A percentile compares a stretch with the other conserved stretches of the same genome.
phyloP scores from a whole-genome alignment of 2,329 filamentous ascomycete species.

The Phyllosticta citrichinensis region DNA sequence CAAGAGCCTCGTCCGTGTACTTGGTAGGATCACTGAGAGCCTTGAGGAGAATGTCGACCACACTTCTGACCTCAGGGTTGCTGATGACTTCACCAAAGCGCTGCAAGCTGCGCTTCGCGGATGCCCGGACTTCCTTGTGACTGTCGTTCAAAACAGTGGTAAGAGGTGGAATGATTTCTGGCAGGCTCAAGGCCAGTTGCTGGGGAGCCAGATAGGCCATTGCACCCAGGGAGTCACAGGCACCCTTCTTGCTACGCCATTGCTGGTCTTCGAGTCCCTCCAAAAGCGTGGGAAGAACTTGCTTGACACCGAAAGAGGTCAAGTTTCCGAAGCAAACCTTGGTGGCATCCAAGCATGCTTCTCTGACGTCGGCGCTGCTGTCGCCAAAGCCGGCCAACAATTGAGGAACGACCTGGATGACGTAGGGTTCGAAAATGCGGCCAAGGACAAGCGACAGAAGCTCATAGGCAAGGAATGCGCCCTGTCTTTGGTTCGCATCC shows the following conservation, averaged over 20 bases:
- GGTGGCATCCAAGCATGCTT: conserved; percentile 83
- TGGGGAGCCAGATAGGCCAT: conserved; percentile 98
- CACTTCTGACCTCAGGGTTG: conserved; percentile 90
- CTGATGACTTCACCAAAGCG: conserved; percentile 97
- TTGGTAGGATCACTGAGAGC: conserved; percentile 95
- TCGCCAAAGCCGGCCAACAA: conserved; percentile 85
- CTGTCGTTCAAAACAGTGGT: conserved; percentile 93
- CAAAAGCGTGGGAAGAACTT: conserved; percentile 83
- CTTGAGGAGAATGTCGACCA: conserved; percentile 86
- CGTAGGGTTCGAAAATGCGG: conserved; percentile 87
- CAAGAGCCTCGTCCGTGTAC: conserved; percentile 88
- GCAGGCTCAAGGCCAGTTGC: conserved; percentile 82
- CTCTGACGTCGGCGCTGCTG: conserved; percentile 75
- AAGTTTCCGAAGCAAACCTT: conserved; percentile 90
- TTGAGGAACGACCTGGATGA: conserved; percentile 90
- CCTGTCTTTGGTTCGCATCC: conserved; percentile 77
- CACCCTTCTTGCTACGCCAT: conserved; percentile 97
- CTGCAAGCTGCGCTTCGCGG: conserved; percentile 91
- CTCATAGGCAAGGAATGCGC: conserved; percentile 82
- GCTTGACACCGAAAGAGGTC: conserved; percentile 91
- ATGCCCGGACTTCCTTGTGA: conserved; percentile 89
- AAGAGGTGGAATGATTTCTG: conserved; percentile 92
- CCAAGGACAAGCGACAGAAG: conserved; percentile 78
- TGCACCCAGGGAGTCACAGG: conserved; percentile 88
- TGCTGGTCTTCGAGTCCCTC: conserved; percentile 89